These are phyloP conservation scores for Pyracantha coccinea DNA, from an alignment of 331 rosid species.

Conservation along the genomic window DNA sequence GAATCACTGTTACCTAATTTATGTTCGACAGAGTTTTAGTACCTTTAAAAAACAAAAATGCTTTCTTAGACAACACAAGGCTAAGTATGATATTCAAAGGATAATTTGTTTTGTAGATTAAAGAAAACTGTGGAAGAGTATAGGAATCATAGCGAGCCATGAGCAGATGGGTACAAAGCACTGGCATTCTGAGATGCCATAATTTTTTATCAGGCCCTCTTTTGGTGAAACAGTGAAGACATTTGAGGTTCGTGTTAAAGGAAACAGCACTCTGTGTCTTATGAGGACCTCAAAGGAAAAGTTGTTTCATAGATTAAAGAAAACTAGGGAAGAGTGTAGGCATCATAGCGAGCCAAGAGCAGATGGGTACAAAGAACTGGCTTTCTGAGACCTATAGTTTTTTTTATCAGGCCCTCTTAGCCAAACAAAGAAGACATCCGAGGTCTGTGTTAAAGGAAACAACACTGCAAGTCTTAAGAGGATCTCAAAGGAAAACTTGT, in stretches of 20 bases:
- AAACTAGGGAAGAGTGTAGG: neutral
- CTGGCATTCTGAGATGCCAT: neutral
- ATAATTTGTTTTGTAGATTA: neutral
- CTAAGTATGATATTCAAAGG: neutral
- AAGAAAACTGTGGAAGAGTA: neutral
- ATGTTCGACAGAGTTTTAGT: neutral
- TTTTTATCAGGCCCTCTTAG: too few relatives aligned
- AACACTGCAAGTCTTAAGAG: too few relatives aligned
- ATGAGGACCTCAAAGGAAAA: neutral
- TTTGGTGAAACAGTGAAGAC: neutral
- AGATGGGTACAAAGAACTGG: neutral
- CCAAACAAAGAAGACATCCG: too few relatives aligned
- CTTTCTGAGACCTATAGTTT: neutral
- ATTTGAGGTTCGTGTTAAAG: neutral
- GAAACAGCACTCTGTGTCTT: neutral
- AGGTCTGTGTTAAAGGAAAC: too few relatives aligned
- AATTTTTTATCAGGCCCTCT: neutral
- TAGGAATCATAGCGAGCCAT: neutral
- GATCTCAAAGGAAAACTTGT: too few relatives aligned
- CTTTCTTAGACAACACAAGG: neutral
- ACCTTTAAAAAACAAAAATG: neutral
- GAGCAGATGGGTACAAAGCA: neutral
- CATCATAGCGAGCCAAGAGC: slow-evolving; percentile 3
- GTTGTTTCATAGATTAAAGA: neutral
- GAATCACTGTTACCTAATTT: neutral